Base-by-base conservation (phyloP, 2,329 filamentous ascomycete genomes). In the Penicillium sp. region DNA sequence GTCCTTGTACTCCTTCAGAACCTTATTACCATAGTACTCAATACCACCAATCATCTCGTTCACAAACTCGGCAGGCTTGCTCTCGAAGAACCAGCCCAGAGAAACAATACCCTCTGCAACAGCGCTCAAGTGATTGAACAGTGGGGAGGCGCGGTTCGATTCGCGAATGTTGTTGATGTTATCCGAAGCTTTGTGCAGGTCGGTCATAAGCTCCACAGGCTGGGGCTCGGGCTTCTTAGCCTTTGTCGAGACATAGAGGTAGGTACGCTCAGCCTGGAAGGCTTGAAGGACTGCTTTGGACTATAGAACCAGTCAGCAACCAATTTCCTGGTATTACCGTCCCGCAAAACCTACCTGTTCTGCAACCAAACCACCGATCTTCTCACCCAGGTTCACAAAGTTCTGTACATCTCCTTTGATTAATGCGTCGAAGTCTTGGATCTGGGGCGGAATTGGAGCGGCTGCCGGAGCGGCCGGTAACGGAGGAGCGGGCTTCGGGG, bases 1-100 rank as follows among this genome's bases (percentile, higher is more conserved):
- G 60, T 89, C 92, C 77, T 95, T 97, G 74, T 89, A 87, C 66
- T 95, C 89, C 77, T 92, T 96, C 64, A 97, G 79, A 35, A 99
- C 90, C 65, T 92, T 86, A 79, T 99, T 97, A 31, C 94, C 94
- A 67, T 90, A 97, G 78, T 96, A 96, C 72, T 97, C 89, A 40
- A 92, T 90, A 49, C 91, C 88, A 27, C 88, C 87, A 20, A 96
- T 81, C 56, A 88, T 88, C 64, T 96, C 92, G 45, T 87, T 87
- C 45, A 97, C 89, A 67, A 92, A 90, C 69, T 94, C 92, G 61
- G 84, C 87, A 2, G 94, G 94, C 70, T 91, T 92, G 60, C 79
- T 82, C 50, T 95, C 89, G 47, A 94, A 85, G 55, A 97, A 89
- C 94, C 94, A 99, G 31, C 89, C 90, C 55, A 99, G 79, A 37